Conservation (phyloP, 2,329 filamentous ascomycete genomes). For the Aspergillus versicolor region DNA sequence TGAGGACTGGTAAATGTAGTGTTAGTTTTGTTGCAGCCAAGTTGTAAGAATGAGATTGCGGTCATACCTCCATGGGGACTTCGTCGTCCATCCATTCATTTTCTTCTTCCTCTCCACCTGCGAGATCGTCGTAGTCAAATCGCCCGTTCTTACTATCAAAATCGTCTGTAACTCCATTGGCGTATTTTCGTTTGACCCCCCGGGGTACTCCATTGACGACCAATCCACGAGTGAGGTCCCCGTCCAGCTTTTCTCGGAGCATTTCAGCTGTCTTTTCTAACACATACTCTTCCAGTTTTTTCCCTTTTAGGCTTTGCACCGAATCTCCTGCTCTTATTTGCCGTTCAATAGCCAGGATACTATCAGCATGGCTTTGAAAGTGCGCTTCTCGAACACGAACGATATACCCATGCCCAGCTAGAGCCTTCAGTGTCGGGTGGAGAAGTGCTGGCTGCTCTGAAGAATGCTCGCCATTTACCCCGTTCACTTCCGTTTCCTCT, state of each 20-base stretch:
- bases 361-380: slow-evolving; percentile 43
- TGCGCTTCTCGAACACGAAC: slow-evolving; percentile 40
- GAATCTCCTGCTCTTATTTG: slow-evolving; percentile 30
- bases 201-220: slow-evolving; percentile 33
- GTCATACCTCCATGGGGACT: slow-evolving; percentile 39
- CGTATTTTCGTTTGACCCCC: slow-evolving; percentile 34
- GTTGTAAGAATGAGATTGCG: neutral
- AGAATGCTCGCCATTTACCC: slow-evolving; percentile 23
- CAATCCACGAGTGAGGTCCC: slow-evolving; percentile 34
- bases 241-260: slow-evolving; percentile 34
- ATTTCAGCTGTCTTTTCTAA: slow-evolving; percentile 28
- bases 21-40: slow-evolving; percentile 14
- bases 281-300: slow-evolving; percentile 36
- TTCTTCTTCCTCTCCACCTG: slow-evolving; percentile 31
- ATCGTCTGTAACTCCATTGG: slow-evolving; percentile 17
- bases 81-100: slow-evolving; percentile 40
- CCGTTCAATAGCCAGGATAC: slow-evolving; percentile 38
- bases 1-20: slow-evolving; percentile 55
- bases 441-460: slow-evolving; percentile 27
- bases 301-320: slow-evolving; percentile 38
- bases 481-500: slow-evolving; percentile 16
- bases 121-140: slow-evolving; percentile 28
- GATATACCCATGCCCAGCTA: slow-evolving; percentile 44
- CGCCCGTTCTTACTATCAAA: slow-evolving; percentile 21
- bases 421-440: slow-evolving; percentile 38